Base-by-base conservation (phyloP, 805 yeast genomes). In the Maudiozyma barnettii region DNA sequence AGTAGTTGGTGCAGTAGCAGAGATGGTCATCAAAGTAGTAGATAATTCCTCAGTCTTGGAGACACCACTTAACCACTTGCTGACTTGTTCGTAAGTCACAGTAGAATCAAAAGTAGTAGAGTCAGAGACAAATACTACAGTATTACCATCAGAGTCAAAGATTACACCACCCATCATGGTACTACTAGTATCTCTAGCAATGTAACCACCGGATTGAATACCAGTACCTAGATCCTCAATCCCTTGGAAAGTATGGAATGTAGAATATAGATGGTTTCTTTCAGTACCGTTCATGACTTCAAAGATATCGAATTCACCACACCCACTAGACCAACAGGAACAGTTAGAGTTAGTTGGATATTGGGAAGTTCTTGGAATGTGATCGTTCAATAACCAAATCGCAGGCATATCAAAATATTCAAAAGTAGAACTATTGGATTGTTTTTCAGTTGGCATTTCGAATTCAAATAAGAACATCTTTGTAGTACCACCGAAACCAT, bases 281-380 rank as follows among this genome's bases (percentile, higher is more conserved):
- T 77, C 77, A 14, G 87, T 78, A 47, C 68, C 65, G 65, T 83
- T 83, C 78, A 81, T 75, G 38, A 79, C 80, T 67, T 84, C 91
- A 60, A 83, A 83, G 54, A 82, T 75, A 65, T 83, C 91, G 55
- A 78, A 81, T 64, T 83, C 89, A 61, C 90, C 89, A 65, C 89
- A 81, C 10, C 90, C 91, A 26, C 82, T 73, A 41, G 75, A 70
- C 90, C 90, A 83, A 58, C 88, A 80, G 6, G 88, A 81, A 64
- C 89, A 83, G 59, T 77, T 78, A 35, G 69, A 67, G 53, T 77
- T 78, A 5, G 66, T 50, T 40, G 66, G 79, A 60, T 82, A 83
- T 64, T 83, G 89, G 3, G 89, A 68, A 18, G 89, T 82, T 70
- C 90, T 75, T 53, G 88, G 83, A 49, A 83, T 81, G 54, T 78